These are phyloP conservation scores for Protomyces gravidus DNA, from an alignment of 1,139 yeast genomes.

Conservation along the genomic window DNA sequence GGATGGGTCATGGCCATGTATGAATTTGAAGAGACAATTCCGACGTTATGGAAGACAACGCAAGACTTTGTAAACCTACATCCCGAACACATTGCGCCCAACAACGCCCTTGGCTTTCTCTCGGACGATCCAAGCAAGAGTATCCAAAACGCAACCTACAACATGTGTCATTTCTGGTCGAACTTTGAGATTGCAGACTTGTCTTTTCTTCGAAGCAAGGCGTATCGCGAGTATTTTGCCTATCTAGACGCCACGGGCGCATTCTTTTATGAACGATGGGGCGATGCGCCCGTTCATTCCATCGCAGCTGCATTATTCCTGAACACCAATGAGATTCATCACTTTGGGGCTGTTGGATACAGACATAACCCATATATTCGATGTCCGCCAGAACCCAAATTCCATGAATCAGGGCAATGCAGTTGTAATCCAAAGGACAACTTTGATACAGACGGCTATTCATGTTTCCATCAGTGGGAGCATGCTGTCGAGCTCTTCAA, in stretches of 20 bases:
- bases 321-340: slow-evolving; percentile 62
- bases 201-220: slow-evolving; percentile 61
- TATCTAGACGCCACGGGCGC: slow-evolving; percentile 60
- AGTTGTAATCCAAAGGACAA: slow-evolving; percentile 52
- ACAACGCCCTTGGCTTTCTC: slow-evolving; percentile 50
- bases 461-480: slow-evolving; percentile 36
- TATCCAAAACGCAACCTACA: slow-evolving; percentile 60
- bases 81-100: slow-evolving; percentile 60
- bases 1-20: slow-evolving; percentile 79
- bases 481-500: slow-evolving; percentile 28
- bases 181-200: slow-evolving; percentile 63
- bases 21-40: slow-evolving; percentile 75
- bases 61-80: slow-evolving; percentile 58
- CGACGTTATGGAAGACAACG: slow-evolving; percentile 76
- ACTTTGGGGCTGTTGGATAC: slow-evolving; percentile 79
- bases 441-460: slow-evolving; percentile 35
- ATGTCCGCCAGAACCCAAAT: slow-evolving; percentile 61
- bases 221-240: slow-evolving; percentile 62
- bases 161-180: slow-evolving; percentile 68
- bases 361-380: slow-evolving; percentile 73
- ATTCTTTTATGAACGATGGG: slow-evolving; percentile 89
- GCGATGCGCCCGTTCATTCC: slow-evolving; percentile 88
- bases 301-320: slow-evolving; percentile 76
- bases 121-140: slow-evolving; percentile 65
- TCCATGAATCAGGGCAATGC: slow-evolving; percentile 58